Conservation (phyloP, 2,329 filamentous ascomycete genomes). For the Colletotrichum tamarilloi region DNA sequence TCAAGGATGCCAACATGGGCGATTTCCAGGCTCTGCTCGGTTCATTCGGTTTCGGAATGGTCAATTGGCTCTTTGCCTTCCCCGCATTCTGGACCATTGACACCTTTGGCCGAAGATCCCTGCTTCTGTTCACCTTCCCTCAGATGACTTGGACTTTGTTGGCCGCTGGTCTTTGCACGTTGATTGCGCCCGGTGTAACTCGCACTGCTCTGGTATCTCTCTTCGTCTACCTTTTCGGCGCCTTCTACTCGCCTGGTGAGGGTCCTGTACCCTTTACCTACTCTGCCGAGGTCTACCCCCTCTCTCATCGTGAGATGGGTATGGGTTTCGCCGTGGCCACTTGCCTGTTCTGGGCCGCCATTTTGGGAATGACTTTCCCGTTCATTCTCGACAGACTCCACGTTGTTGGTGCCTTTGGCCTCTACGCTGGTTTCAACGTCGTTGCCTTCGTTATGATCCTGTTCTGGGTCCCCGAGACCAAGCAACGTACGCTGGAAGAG, state of each 20-base stretch:
- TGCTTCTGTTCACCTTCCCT: conserved; percentile 69
- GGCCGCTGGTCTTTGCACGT: conserved; percentile 65
- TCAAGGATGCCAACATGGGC: conserved; percentile 66
- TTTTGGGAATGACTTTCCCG: conserved; percentile 73
- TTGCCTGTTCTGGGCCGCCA: conserved; percentile 69
- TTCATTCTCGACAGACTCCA: conserved; percentile 60
- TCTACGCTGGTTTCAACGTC: conserved; percentile 67
- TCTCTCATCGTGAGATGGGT: conserved; percentile 77
- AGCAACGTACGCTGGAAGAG: conserved; percentile 64
- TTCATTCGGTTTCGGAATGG: conserved; percentile 61
- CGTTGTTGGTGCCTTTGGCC: conserved; percentile 56
- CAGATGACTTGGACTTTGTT: conserved; percentile 70
- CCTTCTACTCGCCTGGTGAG: conserved; percentile 56
- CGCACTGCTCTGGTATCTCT: conserved; percentile 62
- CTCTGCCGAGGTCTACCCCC: conserved; percentile 76
- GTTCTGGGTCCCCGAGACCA: conserved; percentile 68
- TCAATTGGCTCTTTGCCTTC: conserved; percentile 71
- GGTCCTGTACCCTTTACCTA: conserved; percentile 77
- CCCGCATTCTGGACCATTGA: conserved; percentile 65
- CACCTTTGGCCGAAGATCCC: conserved; percentile 63
- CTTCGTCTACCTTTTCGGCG: conserved; percentile 43
- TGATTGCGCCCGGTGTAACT: conserved; percentile 48
- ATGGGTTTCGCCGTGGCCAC: conserved; percentile 78
- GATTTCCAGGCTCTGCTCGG: conserved; percentile 63
- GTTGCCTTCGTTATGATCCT: conserved; percentile 67